Base-by-base conservation (phyloP, 306 rosid genomes). In the Dryas drummondii region DNA sequence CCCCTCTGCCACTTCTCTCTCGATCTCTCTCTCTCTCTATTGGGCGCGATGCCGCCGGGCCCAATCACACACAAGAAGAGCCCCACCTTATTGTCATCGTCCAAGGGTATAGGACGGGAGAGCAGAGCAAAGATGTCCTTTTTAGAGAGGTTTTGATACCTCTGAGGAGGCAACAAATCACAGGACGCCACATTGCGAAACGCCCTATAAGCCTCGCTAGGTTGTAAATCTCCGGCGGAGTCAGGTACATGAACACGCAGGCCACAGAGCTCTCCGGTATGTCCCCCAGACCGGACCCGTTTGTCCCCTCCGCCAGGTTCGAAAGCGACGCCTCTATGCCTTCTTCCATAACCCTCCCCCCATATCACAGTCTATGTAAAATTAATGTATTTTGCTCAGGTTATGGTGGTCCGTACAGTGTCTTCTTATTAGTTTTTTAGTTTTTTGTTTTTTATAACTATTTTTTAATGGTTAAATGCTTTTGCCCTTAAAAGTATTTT, bases 201-300 rank as follows among this genome's bases (percentile, higher is more conserved):
- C 1, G 97, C 90, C 14, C 90, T 84, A 63, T 88, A 22, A 94
- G 87, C 44, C 97, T 85, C 6, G 98, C 97, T 7, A 94, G 79
- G 71, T 90, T 94, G 80, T 97, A 94, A 69, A 90, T 94, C 88
- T 91, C 94, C 55, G 91, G 98, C 58, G 98, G 97, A 68, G 94
- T 82, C 26, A 94, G 88, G 66, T 91, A 80, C 12, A 90, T 78
- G 68, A 94, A 91, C 11, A 91, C 96, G 71, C 98, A 87, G 16
- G 98, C 98, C 57, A 94, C 96, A 65, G 96, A 94, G 75, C 75
- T 74, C 84, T 94, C 98, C 46, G 97, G 97, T 45, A 94, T 94
- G 83, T 94, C 98, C 5, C 97, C 98, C 50, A 94, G 86, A 63
- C 79, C 68, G 26, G 84, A 85, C 63, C 94, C 98, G 75, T 86